Evolutionary conservation across 106 monocot genomes (phyloP).

Genomic region (Dendrobium chrysotoxum): DNA sequence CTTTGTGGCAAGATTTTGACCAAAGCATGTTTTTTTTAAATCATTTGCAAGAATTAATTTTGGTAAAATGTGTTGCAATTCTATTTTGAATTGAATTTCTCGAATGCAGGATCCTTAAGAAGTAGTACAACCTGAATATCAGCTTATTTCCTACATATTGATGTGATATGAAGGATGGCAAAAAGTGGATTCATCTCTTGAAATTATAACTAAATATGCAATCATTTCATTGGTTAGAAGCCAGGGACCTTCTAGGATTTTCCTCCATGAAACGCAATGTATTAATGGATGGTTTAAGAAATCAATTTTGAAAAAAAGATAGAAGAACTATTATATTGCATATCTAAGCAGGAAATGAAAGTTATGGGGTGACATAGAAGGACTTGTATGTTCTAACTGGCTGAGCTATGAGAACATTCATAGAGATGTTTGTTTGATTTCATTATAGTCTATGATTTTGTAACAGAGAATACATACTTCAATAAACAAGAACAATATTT

Average conservation of each 20-base stretch:
- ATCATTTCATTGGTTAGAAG: too few relatives aligned
- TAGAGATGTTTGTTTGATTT: background rate
- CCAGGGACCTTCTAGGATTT: too few relatives aligned
- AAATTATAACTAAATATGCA: too few relatives aligned
- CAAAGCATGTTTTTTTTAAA: background rate
- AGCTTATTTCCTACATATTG: background rate
- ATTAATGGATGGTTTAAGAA: too few relatives aligned
- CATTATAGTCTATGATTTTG: background rate
- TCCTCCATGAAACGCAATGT: too few relatives aligned
- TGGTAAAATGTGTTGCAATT: background rate
- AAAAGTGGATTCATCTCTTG: too few relatives aligned
- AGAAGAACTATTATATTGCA: too few relatives aligned
- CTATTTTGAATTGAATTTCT: background rate
- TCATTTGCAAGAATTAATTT: background rate
- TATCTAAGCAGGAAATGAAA: too few relatives aligned
- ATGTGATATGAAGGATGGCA: background rate
- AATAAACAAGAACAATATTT: background rate
- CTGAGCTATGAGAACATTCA: background rate
- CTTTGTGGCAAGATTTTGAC: background rate
- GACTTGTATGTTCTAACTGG: too few relatives aligned
- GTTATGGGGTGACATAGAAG: too few relatives aligned
- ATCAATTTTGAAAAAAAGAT: too few relatives aligned
- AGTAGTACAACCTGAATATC: background rate
- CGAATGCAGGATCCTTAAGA: background rate
- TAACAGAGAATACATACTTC: background rate